Evolutionary conservation across 257 asterid species (phyloP), one percentile per base, ranked within the genome.

Genomic region (Schizonepeta tenuifolia): DNA sequence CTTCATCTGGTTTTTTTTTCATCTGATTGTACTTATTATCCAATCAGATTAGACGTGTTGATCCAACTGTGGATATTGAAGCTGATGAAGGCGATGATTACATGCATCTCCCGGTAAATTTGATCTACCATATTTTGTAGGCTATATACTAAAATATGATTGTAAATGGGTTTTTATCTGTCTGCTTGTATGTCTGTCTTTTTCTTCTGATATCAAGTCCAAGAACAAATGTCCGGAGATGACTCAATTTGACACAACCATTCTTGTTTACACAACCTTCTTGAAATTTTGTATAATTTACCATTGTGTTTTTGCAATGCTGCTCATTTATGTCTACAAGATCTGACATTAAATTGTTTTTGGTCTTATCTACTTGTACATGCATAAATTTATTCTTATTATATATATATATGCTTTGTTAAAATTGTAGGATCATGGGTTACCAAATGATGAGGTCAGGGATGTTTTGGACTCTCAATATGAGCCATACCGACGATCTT

Each of bases 1-100:
- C 75, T 33, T 31, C 20, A 47, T 47, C 67, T 61, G 69, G 65
- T 43, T 51, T 59, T 77, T 28, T 71, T 46, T 77, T 67, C 71
- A 65, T 72, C 71, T 54, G 44, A 70, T 47, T 41, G 72, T 72
- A 15, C 51, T 38, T 63, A 64, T 38, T 38, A 2, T 77, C 80
- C 54, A 51, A 80, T 71, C 92, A 95, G 99, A 90, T 95, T 80
- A 88, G 92, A 79, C 89, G 86, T 46, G 99, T 95, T 54, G 99
- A 95, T 85, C 99, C 99, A 69, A 84, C 96, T 69, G 86, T 94
- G 81, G 95, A 92, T 85, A 85, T 91, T 84, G 97, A 89, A 81
- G 96, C 97, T 76, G 98, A 94, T 73, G 88, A 84, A 83, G 96
- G 98, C 38, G 98, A 94, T 80, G 97, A 91, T 81, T 94, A 89